Conservation (phyloP, 108 stramenopile genomes). For the Pseudonitzschia delicatissima region DNA sequence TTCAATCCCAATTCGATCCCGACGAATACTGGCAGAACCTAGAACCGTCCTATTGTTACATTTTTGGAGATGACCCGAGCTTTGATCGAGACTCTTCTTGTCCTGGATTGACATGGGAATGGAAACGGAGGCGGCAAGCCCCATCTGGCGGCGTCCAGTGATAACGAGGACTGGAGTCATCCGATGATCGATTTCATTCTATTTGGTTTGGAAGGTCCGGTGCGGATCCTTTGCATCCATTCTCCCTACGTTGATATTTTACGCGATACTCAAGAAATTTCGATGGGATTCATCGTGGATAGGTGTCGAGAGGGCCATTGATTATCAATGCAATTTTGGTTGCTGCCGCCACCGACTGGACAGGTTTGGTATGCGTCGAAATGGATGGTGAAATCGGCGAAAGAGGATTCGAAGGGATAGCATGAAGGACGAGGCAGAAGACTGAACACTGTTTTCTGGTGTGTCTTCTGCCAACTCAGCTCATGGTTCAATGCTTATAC, state of each 20-base stretch:
- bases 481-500: conserved; percentile 87
- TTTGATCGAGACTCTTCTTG: conserved; percentile 21
- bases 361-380: conserved; percentile 55
- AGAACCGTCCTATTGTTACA: conserved; percentile 85
- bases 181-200: conserved; percentile 10
- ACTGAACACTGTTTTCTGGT: conserved; percentile 6
- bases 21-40: conserved; percentile 91
- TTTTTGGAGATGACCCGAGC: conserved; percentile 30
- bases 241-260: conserved; percentile 72
- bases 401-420: conserved; percentile 8
- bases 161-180: conserved; percentile 4
- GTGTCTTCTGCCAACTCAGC: conserved; percentile 29
- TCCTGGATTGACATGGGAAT: conserved; percentile 85
- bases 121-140: conserved; percentile 61
- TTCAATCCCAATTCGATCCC: conserved; percentile 86
- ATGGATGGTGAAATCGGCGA: conserved; percentile 30
- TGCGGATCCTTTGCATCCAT: conserved; percentile 76
- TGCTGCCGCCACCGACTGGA: conserved; percentile 73
- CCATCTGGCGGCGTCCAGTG: too few relatives aligned
- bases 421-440: not conserved
- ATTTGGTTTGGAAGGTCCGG: conserved; percentile 52
- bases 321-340: conserved; percentile 68
- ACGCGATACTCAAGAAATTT: conserved; percentile 34
- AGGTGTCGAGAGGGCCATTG: conserved; percentile 70
- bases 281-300: conserved; percentile 48